Evolutionary conservation across 106 monocot genomes (phyloP), one percentile per base, ranked within the genome.

Genomic region (Dioscorea alata): DNA sequence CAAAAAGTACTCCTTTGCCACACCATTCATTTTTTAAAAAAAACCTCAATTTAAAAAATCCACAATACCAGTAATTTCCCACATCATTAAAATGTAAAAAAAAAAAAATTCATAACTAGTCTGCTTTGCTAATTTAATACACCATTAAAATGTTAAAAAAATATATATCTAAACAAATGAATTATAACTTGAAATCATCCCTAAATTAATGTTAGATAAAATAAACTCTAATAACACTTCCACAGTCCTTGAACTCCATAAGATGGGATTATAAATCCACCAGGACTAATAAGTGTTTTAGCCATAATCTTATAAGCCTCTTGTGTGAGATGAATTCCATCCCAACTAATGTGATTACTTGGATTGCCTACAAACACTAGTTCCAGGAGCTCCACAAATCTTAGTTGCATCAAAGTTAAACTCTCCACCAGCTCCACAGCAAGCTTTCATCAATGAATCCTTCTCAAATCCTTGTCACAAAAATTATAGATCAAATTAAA

Each of bases 231-330:
- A 28, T 42, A 42, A 10, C 42, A 42, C 10, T 42, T 42, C 42
- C 42, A 42, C 42, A 42, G 6, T 5, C 10, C 10, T 42, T 42
- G 42, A 42, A 42, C 42, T 42, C 5, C 42, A 60, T 60, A 25
- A 24, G 13, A 24, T 12, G 60, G 60, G 23, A 24, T 4, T 0
- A 24, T 2, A 23, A 23, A 60, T 60, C 60, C 60, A 60, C 60
- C 60, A 0, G 21, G 14, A 4, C 15, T 8, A 6, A 60, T 60
- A 1, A 60, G 8, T 23, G 6, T 3, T 60, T 24, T 22, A 7
- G 60, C 60, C 60, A 60, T 60, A 7, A 60, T 24, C 60, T 23
- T 60, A 23, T 60, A 60, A 13, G 60, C 60, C 60, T 60, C 23
- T 23, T 60, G 60, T 2, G 60, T 60, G 13, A 60, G 24, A 60